Percentiles rank a stretch among this genome's conserved stretches.
These are phyloP conservation scores for Pilaira anomala DNA, from an alignment of 192 early-diverging fungal species.

Conservation along the genomic window DNA sequence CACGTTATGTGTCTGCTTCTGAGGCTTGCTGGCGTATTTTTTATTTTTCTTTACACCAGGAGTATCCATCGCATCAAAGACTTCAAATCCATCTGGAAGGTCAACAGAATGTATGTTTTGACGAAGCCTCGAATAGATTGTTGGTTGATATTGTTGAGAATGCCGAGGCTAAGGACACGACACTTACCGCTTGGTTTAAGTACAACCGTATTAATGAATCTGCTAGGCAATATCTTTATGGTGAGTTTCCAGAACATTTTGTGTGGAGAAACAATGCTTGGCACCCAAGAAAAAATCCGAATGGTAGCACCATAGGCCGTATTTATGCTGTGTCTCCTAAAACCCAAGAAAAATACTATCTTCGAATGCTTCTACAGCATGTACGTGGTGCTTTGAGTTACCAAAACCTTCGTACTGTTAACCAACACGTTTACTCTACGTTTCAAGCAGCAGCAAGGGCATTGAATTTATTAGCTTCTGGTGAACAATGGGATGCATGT, in stretches of 20 bases:
- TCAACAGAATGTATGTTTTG: constrained; percentile 5
- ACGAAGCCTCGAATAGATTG: too few relatives aligned
- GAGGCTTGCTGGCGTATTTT: constrained; percentile 37
- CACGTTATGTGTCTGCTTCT: constrained; percentile 27
- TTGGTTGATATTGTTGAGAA: background rate
- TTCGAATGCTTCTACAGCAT: background rate
- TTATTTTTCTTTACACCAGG: constrained; percentile 26
- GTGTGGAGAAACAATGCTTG: background rate
- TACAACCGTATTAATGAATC: background rate
- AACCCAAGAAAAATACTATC: background rate
- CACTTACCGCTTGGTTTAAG: background rate
- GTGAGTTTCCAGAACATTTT: background rate
- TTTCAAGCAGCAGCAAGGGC: background rate
- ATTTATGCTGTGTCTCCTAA: background rate
- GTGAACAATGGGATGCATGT: constrained; percentile 1
- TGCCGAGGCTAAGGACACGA: background rate
- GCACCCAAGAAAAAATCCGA: background rate
- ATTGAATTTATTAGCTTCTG: background rate
- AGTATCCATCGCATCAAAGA: constrained; percentile 22
- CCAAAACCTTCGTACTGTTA: background rate
- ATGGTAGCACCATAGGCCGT: background rate
- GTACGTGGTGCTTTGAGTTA: background rate
- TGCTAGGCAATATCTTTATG: background rate
- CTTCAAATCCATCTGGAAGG: constrained; percentile 24
- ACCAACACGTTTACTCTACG: background rate